Evolutionary conservation across 2,329 filamentous ascomycete species (phyloP).

Genomic region (Fragosphaeria purpurea): DNA sequence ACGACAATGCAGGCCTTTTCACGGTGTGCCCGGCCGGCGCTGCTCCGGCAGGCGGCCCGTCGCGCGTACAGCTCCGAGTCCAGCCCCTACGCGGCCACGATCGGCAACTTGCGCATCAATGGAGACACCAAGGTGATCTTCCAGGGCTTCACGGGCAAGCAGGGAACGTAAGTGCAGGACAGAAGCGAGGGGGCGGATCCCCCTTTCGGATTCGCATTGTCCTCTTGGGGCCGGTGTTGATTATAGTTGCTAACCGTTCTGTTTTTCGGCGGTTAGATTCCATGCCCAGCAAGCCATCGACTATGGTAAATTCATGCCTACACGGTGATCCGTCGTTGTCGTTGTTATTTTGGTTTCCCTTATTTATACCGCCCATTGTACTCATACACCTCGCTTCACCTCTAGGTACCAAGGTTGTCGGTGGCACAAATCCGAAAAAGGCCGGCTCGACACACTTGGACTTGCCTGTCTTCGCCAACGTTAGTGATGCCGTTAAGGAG

Average conservation of each 20-base stretch:
- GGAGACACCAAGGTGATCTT: conserved; percentile 86
- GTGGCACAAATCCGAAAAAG: conserved; percentile 98
- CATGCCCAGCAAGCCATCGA: conserved; percentile 96
- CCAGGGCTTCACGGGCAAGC: conserved; percentile 96
- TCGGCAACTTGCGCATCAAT: conserved; percentile 87
- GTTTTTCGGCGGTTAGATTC: conserved; percentile 53
- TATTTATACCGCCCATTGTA: too few relatives aligned
- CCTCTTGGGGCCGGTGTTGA: background rate
- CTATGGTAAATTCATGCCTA: conserved; percentile 58
- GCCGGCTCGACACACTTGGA: conserved; percentile 82
- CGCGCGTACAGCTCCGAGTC: conserved; percentile 66
- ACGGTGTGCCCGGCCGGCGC: conserved; percentile 58
- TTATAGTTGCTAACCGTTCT: conserved; percentile 1
- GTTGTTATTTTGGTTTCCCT: too few relatives aligned
- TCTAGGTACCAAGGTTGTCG: conserved; percentile 88
- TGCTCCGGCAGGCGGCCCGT: conserved; percentile 52
- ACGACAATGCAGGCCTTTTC: conserved; percentile 74
- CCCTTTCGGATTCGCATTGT: too few relatives aligned
- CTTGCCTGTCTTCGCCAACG: conserved; percentile 85
- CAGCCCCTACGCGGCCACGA: conserved; percentile 61
- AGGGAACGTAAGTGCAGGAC: conserved; percentile 65
- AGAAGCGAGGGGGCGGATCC: background rate
- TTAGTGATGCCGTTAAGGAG: conserved; percentile 78
- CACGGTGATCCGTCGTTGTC: too few relatives aligned
- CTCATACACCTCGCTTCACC: background rate